These are phyloP conservation scores for Amaranthus cruentus DNA, from an alignment of 148 eudicot species.

Conservation along the genomic window DNA sequence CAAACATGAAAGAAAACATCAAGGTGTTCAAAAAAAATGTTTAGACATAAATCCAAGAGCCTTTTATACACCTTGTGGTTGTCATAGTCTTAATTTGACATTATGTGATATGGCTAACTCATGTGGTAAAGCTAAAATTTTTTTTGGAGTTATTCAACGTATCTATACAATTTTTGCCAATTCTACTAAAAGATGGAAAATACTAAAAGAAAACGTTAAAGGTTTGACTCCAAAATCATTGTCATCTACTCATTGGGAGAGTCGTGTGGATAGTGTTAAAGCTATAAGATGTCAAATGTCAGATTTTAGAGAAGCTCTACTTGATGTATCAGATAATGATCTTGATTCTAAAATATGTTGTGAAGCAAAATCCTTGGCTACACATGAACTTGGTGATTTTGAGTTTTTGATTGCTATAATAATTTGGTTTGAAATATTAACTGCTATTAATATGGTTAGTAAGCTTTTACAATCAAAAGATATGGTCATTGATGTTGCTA, in stretches of 20 bases:
- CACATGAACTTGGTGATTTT: conserved; percentile 21
- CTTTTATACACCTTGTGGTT: conserved; percentile 27
- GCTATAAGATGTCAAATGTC: too few species aligned
- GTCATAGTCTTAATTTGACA: not conserved
- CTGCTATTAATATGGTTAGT: conserved; percentile 3
- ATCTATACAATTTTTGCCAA: conserved; percentile 29
- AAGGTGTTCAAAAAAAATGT: conserved; percentile 19
- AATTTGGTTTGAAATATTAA: conserved; percentile 11
- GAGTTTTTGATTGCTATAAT: conserved; percentile 13
- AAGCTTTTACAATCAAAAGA: not conserved
- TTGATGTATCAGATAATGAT: conserved; percentile 12
- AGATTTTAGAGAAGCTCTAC: too few species aligned
- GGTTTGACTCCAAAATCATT: not conserved
- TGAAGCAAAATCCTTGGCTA: conserved; percentile 22
- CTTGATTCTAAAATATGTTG: conserved; percentile 13
- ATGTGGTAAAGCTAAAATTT: conserved; percentile 19
- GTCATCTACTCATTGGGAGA: too few species aligned
- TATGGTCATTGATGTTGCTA: conserved; percentile 13
- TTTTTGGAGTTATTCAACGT: conserved; percentile 28
- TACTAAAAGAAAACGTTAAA: conserved; percentile 16
- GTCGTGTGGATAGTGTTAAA: too few species aligned
- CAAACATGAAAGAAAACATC: conserved; percentile 16
- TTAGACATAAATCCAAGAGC: conserved; percentile 24
- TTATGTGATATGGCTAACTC: conserved; percentile 30
- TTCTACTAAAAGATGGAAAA: conserved; percentile 31